A percentile compares a stretch with the other conserved stretches of the same genome.
Conservation (phyloP, 352 stramenopile genomes). For the Phytophthora megakarya region DNA sequence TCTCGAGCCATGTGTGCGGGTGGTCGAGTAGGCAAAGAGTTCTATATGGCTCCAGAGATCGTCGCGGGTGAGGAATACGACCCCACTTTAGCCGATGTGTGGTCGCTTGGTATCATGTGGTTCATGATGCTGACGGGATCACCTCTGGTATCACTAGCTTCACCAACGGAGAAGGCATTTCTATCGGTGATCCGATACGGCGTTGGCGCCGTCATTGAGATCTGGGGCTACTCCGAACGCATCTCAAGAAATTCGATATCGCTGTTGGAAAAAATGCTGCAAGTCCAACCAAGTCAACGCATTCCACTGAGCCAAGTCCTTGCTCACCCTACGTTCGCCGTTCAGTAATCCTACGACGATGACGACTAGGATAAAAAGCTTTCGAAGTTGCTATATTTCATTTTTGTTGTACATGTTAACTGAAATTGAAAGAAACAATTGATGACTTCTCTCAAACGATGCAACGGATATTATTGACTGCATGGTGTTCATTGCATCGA, state of each 20-base stretch:
- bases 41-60: slow-evolving; percentile 72
- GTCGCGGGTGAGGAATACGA: slow-evolving; percentile 49
- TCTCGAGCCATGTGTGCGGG: slow-evolving; percentile 22
- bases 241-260: slow-evolving; percentile 20
- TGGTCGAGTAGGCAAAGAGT: slow-evolving; percentile 54
- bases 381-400: no score
- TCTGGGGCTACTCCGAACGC: slow-evolving; percentile 30
- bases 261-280: slow-evolving; percentile 41
- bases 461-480: no score
- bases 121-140: slow-evolving; percentile 75
- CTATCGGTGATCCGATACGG: slow-evolving; percentile 23
- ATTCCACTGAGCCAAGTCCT: slow-evolving; percentile 25
- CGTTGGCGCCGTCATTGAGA: slow-evolving; percentile 36
- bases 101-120: slow-evolving; percentile 68
- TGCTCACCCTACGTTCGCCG: not conserved
- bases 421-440: no score
- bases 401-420: no score
- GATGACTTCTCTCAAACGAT: no score
- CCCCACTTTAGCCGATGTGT: slow-evolving; percentile 55
- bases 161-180: slow-evolving; percentile 36
- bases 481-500: no score
- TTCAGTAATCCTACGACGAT: not conserved
- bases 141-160: slow-evolving; percentile 46
- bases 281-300: slow-evolving; percentile 29
- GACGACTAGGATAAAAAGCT: not conserved